Conservation (phyloP, 805 yeast species). For the Suhomyces faveliae region DNA sequence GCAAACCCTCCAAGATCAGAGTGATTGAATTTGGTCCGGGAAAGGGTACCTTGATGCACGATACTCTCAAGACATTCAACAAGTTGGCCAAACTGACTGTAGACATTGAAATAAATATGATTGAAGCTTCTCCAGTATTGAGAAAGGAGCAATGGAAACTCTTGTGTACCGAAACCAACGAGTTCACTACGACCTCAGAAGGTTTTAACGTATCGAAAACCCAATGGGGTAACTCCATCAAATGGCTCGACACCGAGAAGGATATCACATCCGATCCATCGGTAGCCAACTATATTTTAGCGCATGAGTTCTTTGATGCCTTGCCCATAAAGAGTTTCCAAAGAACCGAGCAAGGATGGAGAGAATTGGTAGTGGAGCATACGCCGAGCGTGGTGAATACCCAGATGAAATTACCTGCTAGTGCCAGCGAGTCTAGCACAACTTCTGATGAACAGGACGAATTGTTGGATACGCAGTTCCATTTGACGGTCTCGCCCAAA, state of each 20-base stretch:
- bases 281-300: slow-evolving; percentile 61
- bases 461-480: slow-evolving; percentile 42
- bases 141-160: slow-evolving; percentile 52
- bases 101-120: slow-evolving; percentile 48
- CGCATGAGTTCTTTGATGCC: slow-evolving; percentile 89
- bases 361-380: slow-evolving; percentile 70
- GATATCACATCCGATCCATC: slow-evolving; percentile 32
- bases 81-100: slow-evolving; percentile 30
- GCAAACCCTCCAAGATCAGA: slow-evolving; percentile 47
- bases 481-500: slow-evolving; percentile 53
- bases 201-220: slow-evolving; percentile 41
- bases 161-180: slow-evolving; percentile 40
- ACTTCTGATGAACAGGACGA: slow-evolving; percentile 10
- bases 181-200: slow-evolving; percentile 22
- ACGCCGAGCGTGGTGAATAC: slow-evolving; percentile 36
- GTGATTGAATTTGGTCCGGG: slow-evolving; percentile 86
- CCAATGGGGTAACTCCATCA: slow-evolving; percentile 50
- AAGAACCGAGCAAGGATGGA: slow-evolving; percentile 68
- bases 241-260: slow-evolving; percentile 61
- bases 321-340: slow-evolving; percentile 72
- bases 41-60: slow-evolving; percentile 73
- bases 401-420: slow-evolving; percentile 26
- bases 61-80: slow-evolving; percentile 50
- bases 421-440: not conserved
- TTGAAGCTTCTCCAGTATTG: slow-evolving; percentile 72